These are phyloP conservation scores for Fusarium sp. DNA, from an alignment of 2,329 filamentous ascomycete genomes.

Conservation along the genomic window DNA sequence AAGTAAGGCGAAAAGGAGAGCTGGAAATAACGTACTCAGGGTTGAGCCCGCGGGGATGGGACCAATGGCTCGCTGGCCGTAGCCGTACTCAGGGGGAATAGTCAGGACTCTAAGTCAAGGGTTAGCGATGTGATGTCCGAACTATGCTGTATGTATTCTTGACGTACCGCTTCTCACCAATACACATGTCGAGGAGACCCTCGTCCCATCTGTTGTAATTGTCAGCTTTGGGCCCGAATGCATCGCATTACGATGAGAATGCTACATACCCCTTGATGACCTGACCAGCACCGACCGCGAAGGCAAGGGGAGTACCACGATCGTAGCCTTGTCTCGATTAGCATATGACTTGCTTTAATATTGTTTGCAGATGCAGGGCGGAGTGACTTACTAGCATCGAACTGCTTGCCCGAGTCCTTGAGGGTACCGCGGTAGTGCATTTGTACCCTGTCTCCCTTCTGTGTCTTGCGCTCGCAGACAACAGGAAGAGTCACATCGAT, in stretches of 20 bases:
- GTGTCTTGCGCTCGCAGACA: conserved; percentile 82
- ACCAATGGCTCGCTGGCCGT: conserved; percentile 79
- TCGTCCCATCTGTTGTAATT: conserved; percentile 78
- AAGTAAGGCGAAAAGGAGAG: conserved; percentile 19
- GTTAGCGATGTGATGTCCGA: conserved; percentile 18
- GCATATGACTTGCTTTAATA: conserved; percentile 8
- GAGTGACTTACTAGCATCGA: conserved; percentile 74
- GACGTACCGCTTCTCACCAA: conserved; percentile 82
- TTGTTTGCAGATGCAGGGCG: conserved; percentile 11
- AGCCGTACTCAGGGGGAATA: conserved; percentile 87
- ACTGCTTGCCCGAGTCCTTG: conserved; percentile 76
- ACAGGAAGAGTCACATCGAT: conserved; percentile 80
- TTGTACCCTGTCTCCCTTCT: conserved; percentile 80
- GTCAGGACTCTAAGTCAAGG: conserved; percentile 72
- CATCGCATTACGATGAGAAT: conserved; percentile 11
- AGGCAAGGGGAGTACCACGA: conserved; percentile 78
- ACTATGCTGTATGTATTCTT: conserved; percentile 2
- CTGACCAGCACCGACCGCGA: conserved; percentile 80
- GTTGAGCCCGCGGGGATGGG: conserved; percentile 87
- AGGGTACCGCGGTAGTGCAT: conserved; percentile 93
- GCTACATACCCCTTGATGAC: conserved; percentile 84
- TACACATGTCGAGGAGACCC: conserved; percentile 92
- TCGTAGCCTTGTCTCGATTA: conserved; percentile 69
- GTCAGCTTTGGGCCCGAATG: conserved; percentile 34
- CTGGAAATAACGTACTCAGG: conserved; percentile 65